Evolutionary conservation across 2,329 filamentous ascomycete genomes (phyloP), one percentile per base, ranked within the genome.

Genomic region (Aureobasidium sp.): DNA sequence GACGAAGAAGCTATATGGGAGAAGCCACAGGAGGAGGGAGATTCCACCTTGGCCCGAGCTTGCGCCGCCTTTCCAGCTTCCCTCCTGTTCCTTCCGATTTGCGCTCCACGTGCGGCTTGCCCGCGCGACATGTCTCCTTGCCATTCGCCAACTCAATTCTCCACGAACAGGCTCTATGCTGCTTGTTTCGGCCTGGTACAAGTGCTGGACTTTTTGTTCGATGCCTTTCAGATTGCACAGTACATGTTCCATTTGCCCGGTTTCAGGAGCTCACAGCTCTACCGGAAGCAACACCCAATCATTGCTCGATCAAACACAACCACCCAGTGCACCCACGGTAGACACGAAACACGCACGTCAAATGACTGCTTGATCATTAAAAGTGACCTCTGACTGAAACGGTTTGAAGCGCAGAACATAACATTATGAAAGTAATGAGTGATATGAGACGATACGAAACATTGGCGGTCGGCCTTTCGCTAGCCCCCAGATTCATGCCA

Each of bases 41-140:
- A 56, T 39, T 42, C 39, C 42, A 39, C 32, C 26, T 41, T 53
- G 50, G 51, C 39, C 53, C 37, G 29, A 56, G 52, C 52, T 53
- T 26, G 20, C 20, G 34, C 36, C 9, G 29, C 29, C 23, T 53
- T 20, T 15, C 26, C 5, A 46, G 44, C 44, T 47, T 47, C 44
- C 46, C 46, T 48, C 46, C 26, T 48, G 46, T 48, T 29, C 41
- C 3, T 44, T 8, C 46, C 46, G 46, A 48, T 44, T 10, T 13
- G 20, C 39, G 50, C 50, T 29, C 46, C 46, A 44, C 52, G 52
- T 56, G 51, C 42, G 51, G 8, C 32, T 20, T 20, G 10, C 5
- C n/a, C 29, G 34, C 50, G 50, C 34, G 34, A 53, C 50, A 53
- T 53, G 48, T 23, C 17, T 36, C 32, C 32, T 23, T 51, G 32